Evolutionary conservation across 345 rosid species (phyloP), one percentile per base, ranked within the genome.

Genomic region (Eucalyptus viminalis): DNA sequence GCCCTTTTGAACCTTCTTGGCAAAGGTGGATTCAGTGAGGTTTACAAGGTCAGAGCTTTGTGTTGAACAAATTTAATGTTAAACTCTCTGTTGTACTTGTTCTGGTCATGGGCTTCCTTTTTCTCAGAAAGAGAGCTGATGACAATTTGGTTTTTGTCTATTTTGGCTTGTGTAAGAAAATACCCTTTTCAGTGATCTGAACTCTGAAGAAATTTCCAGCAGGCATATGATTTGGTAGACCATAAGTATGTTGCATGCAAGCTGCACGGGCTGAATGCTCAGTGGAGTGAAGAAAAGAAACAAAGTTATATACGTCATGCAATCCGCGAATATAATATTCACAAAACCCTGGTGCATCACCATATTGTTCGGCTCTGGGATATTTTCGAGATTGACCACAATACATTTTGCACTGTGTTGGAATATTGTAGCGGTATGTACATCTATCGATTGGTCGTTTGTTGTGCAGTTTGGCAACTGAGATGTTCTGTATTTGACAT

Each of bases 251-350:
- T 97, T 89, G 99, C 98, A 49, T 98, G 99, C 92, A 98, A 97
- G 94, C 99, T 97, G 91, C 99, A 98, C 91, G 99, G 99, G 83
- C 91, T 97, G 92, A 97, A 98, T 93, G 98, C 97, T 90, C 99
- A 96, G 91, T 98, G 99, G 99, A 97, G 99, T 89, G 99, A 98
- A 95, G 99, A 96, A 69, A 98, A 98, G 96, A 98, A 98, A 92
- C 98, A 96, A 95, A 98, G 99, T 92, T 98, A 98, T 93, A 94
- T 96, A 89, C 94, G 99, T 44, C 99, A 98, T 92, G 99, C 99
- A 87, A 93, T 97, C 58, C 95, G 99, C 19, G 99, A 98, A 92
- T 97, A 96, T 93, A 94, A 98, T 90, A 98, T 98, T 91, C 99
- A 98, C 93, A 98, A 96, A 95, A 97, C 95, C 44, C 94, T 98